Evolutionary conservation across 2,329 filamentous ascomycete genomes (phyloP).

Genomic region (Colletotrichum sp.): DNA sequence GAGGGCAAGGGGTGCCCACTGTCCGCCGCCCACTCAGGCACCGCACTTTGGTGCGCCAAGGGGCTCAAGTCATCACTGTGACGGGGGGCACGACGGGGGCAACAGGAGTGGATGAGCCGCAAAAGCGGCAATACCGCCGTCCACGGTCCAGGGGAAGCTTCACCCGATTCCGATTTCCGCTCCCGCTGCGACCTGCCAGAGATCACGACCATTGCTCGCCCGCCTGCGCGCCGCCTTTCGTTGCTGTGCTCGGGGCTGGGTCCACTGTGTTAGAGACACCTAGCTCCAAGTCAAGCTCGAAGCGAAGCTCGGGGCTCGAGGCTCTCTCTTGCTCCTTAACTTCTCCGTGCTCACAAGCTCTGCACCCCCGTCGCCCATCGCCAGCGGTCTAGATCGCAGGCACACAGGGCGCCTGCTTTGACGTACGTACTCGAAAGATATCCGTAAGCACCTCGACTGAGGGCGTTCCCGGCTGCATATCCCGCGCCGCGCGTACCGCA

Average conservation of each 20-base stretch:
- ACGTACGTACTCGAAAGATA: not conserved
- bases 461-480: not conserved
- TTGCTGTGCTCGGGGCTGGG: not conserved
- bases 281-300: not conserved
- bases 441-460: not conserved
- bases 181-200: not conserved
- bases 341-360: not conserved
- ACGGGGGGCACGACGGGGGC: not conserved
- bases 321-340: not conserved
- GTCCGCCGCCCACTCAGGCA: not conserved
- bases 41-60: not conserved
- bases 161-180: constrained; percentile 5
- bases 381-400: not conserved
- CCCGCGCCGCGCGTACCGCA: not conserved
- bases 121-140: not conserved
- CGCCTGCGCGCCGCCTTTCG: not conserved
- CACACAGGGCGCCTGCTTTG: not conserved
- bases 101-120: not conserved
- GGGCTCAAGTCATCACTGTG: not conserved
- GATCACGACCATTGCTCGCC: not conserved
- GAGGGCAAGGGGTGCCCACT: not conserved
- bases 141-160: not conserved
- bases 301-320: not conserved
- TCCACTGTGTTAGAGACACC: not conserved
- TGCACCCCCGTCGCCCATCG: not conserved